phyloP scores from a whole-genome alignment of 202 grass and related monocot genomes.

The Elaeis oleifera region DNA sequence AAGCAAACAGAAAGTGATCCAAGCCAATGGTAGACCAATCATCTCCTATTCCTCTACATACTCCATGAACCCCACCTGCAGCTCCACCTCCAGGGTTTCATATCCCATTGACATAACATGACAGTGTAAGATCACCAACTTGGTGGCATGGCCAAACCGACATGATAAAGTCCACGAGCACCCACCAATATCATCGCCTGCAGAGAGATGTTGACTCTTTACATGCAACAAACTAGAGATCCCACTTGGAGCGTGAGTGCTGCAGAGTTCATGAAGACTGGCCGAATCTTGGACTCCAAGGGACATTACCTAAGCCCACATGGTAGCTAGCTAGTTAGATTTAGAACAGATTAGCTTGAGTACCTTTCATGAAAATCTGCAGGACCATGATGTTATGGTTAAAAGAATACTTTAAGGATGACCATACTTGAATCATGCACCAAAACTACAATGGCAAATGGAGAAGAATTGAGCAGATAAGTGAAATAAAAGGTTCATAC shows the following conservation, averaged over 20 bases:
- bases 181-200: slow-evolving; percentile 1
- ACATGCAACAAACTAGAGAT: slow-evolving; percentile 1
- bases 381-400: too few species aligned
- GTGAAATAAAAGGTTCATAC: too few species aligned
- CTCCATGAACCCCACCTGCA: not conserved
- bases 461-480: too few species aligned
- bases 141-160: not conserved
- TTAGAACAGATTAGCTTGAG: too few species aligned
- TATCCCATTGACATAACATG: slow-evolving; percentile 1
- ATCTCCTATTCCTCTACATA: not conserved
- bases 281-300: too few species aligned
- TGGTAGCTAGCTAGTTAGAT: too few species aligned
- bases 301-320: too few species aligned
- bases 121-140: not conserved
- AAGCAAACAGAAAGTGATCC: not conserved
- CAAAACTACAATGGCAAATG: too few species aligned
- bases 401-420: too few species aligned
- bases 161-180: slow-evolving; percentile 11
- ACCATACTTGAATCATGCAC: too few species aligned
- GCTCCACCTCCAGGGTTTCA: not conserved
- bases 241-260: not conserved
- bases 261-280: not conserved
- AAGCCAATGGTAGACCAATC: not conserved
- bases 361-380: too few species aligned
- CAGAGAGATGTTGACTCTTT: not conserved